A percentile compares a stretch with the other conserved stretches of the same genome.
Evolutionary conservation across 2,329 filamentous ascomycete genomes (phyloP).

Genomic region (Colletotrichum coccodes): DNA sequence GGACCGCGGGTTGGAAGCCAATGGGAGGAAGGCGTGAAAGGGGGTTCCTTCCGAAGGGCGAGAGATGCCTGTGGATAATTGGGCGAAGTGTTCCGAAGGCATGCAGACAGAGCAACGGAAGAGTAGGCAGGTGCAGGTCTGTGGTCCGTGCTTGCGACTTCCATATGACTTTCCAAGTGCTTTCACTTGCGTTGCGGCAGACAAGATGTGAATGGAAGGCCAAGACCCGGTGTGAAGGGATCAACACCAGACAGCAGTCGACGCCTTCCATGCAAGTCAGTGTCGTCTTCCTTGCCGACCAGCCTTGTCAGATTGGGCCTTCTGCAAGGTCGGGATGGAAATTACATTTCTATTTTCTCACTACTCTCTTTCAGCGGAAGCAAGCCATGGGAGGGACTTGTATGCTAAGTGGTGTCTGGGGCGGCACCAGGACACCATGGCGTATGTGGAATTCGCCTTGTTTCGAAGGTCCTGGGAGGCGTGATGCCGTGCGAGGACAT

Average conservation of each 20-base stretch:
- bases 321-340: not conserved
- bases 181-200: constrained; percentile 1
- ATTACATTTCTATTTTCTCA: constrained; percentile 25
- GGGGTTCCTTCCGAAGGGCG: constrained; percentile 8
- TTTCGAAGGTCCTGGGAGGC: not conserved
- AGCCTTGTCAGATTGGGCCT: not conserved
- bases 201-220: no score
- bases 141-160: not conserved
- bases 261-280: not conserved
- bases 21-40: constrained; percentile 8
- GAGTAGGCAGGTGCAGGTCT: not conserved
- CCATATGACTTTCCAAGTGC: not conserved
- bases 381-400: constrained; percentile 6
- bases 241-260: not conserved
- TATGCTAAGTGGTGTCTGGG: constrained; percentile 20
- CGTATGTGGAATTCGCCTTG: constrained; percentile 3
- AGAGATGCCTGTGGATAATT: not conserved
- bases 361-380: not conserved
- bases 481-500: not conserved
- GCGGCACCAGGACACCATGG: constrained; percentile 4
- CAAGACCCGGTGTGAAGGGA: not conserved
- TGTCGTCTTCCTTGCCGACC: not conserved
- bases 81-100: not conserved
- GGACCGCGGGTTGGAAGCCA: not conserved
- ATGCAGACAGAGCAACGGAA: not conserved